These are phyloP conservation scores for Podaxis sp. DNA, from an alignment of 768 basidiomycete species.

Conservation along the genomic window DNA sequence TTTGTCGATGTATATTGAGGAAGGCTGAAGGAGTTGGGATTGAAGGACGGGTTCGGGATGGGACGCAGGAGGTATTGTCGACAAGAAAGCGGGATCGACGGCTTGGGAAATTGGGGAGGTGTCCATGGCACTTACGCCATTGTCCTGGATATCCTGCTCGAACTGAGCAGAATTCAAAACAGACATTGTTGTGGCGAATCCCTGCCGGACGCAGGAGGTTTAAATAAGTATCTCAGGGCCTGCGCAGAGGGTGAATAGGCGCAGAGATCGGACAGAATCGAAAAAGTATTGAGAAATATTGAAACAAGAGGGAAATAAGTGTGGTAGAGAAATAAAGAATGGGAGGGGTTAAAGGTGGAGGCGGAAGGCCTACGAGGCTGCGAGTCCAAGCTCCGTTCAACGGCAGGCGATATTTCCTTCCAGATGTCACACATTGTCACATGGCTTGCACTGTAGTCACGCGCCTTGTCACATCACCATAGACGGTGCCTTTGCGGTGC, in stretches of 20 bases:
- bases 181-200: constrained; percentile 12
- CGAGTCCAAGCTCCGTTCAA: constrained; percentile 12
- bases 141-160: constrained; percentile 29
- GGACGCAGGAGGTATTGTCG: constrained; percentile 18
- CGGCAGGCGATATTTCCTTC: constrained; percentile 12
- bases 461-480: neutral
- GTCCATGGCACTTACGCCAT: constrained; percentile 33
- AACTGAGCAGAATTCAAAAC: constrained; percentile 26
- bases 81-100: constrained; percentile 24
- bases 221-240: constrained; percentile 19
- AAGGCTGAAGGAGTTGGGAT: constrained; percentile 29
- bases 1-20: constrained; percentile 33
- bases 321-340: neutral
- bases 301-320: neutral
- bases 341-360: constrained; percentile 1
- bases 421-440: constrained; percentile 8
- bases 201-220: neutral
- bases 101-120: constrained; percentile 29
- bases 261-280: neutral
- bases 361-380: constrained; percentile 5
- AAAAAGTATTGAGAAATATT: neutral
- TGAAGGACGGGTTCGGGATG: constrained; percentile 22
- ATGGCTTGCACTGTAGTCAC: constrained; percentile 1
- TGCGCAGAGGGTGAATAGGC: neutral
- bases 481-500: constrained; percentile 7